A percentile compares a stretch with the other conserved stretches of the same genome.
Evolutionary conservation across 495 filamentous ascomycete genomes (phyloP).

Genomic region (Penicillium manginii): DNA sequence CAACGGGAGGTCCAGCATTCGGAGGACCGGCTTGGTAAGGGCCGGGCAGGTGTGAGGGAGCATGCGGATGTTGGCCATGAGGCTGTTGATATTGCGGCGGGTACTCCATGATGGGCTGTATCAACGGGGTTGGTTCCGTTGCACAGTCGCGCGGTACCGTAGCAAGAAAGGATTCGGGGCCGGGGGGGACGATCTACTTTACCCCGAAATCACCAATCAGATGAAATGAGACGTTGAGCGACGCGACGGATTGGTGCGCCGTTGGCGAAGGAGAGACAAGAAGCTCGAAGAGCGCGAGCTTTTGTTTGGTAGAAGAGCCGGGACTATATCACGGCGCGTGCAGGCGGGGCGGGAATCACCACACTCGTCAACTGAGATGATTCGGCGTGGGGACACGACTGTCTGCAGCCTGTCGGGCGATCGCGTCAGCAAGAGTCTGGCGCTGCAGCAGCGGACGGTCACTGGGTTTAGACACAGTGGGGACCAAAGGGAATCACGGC

Average conservation of each 20-base stretch:
- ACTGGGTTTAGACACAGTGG: constrained; percentile 46
- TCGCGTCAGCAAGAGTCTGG: constrained; percentile 47
- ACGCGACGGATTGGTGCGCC: constrained; percentile 7
- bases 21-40: constrained; percentile 52
- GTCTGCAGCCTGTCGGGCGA: constrained; percentile 41
- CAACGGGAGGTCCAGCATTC: constrained; percentile 49
- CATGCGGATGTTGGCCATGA: constrained; percentile 59
- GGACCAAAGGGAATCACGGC: constrained; percentile 31
- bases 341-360: constrained; percentile 32
- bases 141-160: constrained; percentile 32
- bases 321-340: constrained; percentile 35
- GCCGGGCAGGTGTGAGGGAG: constrained; percentile 52
- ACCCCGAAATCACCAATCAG: constrained; percentile 23
- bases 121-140: constrained; percentile 29
- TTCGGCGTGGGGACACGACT: constrained; percentile 45
- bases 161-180: constrained; percentile 27
- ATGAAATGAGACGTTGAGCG: constrained; percentile 1
- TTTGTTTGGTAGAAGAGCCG: constrained; percentile 35
- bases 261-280: constrained; percentile 12
- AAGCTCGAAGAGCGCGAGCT: constrained; percentile 11
- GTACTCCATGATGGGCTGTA: constrained; percentile 54
- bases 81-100: constrained; percentile 58
- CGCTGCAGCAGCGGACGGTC: constrained; percentile 43
- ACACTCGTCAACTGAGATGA: constrained; percentile 37
- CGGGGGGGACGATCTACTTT: constrained; percentile 24